Percentiles rank a stretch among this genome's conserved stretches.
Conservation (phyloP, 2,329 filamentous ascomycete species). For the Arachnomyces sp. region DNA sequence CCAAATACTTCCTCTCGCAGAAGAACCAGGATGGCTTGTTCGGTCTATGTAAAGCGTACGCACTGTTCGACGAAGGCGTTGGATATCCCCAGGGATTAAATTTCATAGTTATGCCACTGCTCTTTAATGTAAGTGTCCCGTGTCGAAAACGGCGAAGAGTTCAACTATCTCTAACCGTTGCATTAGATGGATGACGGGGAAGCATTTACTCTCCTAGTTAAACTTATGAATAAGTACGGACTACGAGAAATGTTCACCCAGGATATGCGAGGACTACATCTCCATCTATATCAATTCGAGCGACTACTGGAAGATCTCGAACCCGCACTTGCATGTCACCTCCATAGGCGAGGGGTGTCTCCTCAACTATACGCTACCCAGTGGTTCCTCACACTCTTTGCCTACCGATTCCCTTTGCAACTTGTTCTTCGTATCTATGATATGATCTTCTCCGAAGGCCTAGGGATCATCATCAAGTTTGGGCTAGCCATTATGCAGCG, state of each 20-base stretch:
- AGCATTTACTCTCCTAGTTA: conserved; percentile 86
- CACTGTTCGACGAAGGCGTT: conserved; percentile 85
- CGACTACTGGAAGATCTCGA: conserved; percentile 87
- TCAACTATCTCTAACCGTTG: conserved; percentile 13
- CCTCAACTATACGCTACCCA: conserved; percentile 94
- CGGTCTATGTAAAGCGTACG: conserved; percentile 95
- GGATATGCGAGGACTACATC: conserved; percentile 93
- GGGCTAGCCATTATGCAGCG: conserved; percentile 95
- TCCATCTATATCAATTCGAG: conserved; percentile 91
- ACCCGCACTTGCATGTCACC: conserved; percentile 88
- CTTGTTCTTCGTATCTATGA: conserved; percentile 96
- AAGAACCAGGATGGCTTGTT: conserved; percentile 91
- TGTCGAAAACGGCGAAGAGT: conserved; percentile 1
- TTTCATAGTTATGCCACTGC: conserved; percentile 89
- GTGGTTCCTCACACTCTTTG: conserved; percentile 98
- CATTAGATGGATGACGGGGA: conserved; percentile 88
- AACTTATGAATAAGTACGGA: conserved; percentile 93
- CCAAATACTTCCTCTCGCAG: conserved; percentile 85
- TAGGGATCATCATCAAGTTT: conserved; percentile 84
- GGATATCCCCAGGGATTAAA: conserved; percentile 99
- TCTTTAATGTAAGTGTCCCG: conserved; percentile 68
- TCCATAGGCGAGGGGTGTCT: conserved; percentile 77
- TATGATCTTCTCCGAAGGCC: conserved; percentile 83
- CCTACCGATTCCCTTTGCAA: conserved; percentile 93
- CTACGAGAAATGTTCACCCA: conserved; percentile 87